A percentile compares a stretch with the other conserved stretches of the same genome.
These are phyloP conservation scores for Tolypocladium ophioglossoides DNA, from an alignment of 2,329 filamentous ascomycete genomes.

Conservation along the genomic window DNA sequence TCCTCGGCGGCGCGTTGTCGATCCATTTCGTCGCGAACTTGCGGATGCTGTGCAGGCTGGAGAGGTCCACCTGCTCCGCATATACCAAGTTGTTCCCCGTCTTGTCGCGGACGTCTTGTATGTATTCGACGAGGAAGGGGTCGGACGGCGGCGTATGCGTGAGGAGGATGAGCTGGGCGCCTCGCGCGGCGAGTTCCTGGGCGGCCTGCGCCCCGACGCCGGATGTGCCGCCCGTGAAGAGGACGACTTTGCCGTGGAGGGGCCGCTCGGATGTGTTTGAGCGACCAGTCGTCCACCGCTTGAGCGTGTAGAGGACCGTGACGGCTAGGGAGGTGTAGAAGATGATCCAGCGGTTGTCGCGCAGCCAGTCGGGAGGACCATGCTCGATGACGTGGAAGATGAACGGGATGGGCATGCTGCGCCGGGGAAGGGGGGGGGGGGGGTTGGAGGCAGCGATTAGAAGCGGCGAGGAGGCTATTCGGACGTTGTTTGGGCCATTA, in stretches of 20 bases:
- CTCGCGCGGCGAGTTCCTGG: slow-evolving; percentile 63
- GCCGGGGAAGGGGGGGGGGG: too few species aligned
- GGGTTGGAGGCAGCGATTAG: neutral
- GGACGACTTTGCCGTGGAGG: slow-evolving; percentile 88
- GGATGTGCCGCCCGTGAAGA: slow-evolving; percentile 91
- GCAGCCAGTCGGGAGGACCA: slow-evolving; percentile 39
- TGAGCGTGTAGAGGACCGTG: slow-evolving; percentile 38
- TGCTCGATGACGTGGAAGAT: slow-evolving; percentile 33
- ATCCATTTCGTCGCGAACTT: slow-evolving; percentile 97
- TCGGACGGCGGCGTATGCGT: slow-evolving; percentile 74
- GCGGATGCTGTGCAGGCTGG: slow-evolving; percentile 81
- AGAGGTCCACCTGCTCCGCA: slow-evolving; percentile 86
- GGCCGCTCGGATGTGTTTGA: slow-evolving; percentile 65
- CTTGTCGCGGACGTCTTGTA: slow-evolving; percentile 70
- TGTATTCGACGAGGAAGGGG: slow-evolving; percentile 83
- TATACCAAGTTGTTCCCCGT: slow-evolving; percentile 85
- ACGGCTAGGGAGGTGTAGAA: slow-evolving; percentile 25
- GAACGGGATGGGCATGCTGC: slow-evolving; percentile 42
- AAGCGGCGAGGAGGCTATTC: neutral
- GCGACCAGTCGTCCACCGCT: slow-evolving; percentile 69
- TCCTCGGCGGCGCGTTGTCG: slow-evolving; percentile 80
- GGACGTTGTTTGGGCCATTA: neutral
- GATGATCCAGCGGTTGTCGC: slow-evolving; percentile 31
- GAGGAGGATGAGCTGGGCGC: slow-evolving; percentile 84
- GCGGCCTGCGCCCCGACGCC: slow-evolving; percentile 77